Percentiles rank a stretch among this genome's conserved stretches.
phyloP scores from a whole-genome alignment of 106 monocot genomes.

The Agapanthus africanus region DNA sequence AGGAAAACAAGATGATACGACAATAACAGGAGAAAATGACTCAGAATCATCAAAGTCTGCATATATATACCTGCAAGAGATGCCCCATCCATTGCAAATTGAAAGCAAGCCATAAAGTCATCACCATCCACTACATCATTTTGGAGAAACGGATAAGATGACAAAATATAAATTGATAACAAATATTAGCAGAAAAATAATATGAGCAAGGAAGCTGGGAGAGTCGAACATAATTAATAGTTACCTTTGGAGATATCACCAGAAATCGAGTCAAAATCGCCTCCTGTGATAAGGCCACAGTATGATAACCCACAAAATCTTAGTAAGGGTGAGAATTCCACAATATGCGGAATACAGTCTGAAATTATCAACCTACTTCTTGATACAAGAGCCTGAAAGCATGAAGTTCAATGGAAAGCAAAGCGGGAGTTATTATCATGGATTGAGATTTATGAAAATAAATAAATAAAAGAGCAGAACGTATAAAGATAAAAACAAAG shows the following conservation, averaged over 20 bases:
- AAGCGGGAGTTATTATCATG: neutral
- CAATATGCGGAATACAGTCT: conserved; percentile 28
- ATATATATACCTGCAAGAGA: conserved; percentile 60
- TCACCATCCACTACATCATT: conserved; percentile 54
- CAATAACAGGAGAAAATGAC: neutral
- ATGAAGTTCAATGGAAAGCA: conserved; percentile 1
- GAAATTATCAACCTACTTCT: conserved; percentile 24
- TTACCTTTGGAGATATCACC: conserved; percentile 35
- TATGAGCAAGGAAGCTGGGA: neutral
- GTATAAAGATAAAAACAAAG: too few species aligned
- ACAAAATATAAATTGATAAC: conserved; percentile 1
- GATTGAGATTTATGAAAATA: neutral
- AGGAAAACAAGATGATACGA: neutral
- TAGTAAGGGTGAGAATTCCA: conserved; percentile 45
- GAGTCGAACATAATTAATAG: neutral
- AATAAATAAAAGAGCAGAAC: conserved; percentile 1
- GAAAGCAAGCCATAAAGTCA: conserved; percentile 42
- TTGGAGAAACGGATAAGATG: conserved; percentile 14
- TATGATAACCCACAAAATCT: conserved; percentile 69
- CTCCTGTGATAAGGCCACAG: conserved; percentile 68
- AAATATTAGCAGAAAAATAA: conserved; percentile 13
- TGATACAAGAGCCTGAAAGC: conserved; percentile 73
- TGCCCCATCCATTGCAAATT: conserved; percentile 55
- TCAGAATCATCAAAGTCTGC: neutral
- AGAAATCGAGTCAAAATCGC: conserved; percentile 27